Percentiles rank a stretch among this genome's conserved stretches.
Conservation (phyloP, 2,329 filamentous ascomycete species). For the Westerdykella sp. region DNA sequence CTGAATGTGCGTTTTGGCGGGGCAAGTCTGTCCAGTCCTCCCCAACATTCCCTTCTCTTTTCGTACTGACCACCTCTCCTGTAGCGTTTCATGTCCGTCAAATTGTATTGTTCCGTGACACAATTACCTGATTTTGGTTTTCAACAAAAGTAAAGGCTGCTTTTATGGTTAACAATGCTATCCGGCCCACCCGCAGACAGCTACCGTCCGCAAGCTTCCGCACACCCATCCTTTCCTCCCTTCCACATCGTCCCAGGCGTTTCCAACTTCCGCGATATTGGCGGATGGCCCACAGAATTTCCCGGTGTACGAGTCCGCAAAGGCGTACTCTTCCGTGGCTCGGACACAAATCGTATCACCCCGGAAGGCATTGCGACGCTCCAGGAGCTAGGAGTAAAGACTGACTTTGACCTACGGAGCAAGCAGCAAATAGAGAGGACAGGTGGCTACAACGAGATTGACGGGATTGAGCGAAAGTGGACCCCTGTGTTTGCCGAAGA, state of each 20-base stretch:
- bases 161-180: constrained; percentile 1
- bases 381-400: constrained; percentile 50
- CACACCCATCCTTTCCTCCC: constrained; percentile 12
- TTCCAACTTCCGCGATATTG: constrained; percentile 31
- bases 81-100: too few relatives aligned
- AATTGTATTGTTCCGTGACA: too few relatives aligned
- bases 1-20: too few relatives aligned
- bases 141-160: too few relatives aligned
- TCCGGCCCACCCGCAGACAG: constrained; percentile 2
- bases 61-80: too few relatives aligned
- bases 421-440: constrained; percentile 50
- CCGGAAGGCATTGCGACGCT: constrained; percentile 10
- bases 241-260: constrained; percentile 23
- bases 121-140: too few relatives aligned
- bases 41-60: too few relatives aligned
- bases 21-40: too few relatives aligned
- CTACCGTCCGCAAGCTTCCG: constrained; percentile 1
- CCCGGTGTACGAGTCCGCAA: constrained; percentile 38
- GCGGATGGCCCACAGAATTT: constrained; percentile 15
- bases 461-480: constrained; percentile 47
- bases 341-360: constrained; percentile 47
- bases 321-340: constrained; percentile 58
- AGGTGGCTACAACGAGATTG: constrained; percentile 33
- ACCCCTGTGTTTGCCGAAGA: constrained; percentile 57
- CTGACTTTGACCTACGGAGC: constrained; percentile 63